Evolutionary conservation across 225 moss, liverwort and hornwort genomes (phyloP).

Genomic region (Marchantia paleacea): DNA sequence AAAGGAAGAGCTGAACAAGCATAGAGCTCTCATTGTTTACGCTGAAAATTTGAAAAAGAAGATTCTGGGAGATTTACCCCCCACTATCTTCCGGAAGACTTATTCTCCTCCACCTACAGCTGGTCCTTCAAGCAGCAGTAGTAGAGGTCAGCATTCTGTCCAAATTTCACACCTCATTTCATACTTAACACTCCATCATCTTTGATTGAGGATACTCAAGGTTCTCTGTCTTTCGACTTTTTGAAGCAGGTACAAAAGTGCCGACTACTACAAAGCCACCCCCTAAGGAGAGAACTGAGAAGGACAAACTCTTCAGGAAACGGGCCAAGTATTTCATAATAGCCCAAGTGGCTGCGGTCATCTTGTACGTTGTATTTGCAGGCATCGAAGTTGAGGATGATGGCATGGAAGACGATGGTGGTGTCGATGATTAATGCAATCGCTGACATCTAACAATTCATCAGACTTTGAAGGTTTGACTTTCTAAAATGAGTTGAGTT

Average conservation of each 20-base stretch:
- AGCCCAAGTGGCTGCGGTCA: slow-evolving; percentile 73
- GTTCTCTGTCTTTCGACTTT: not conserved
- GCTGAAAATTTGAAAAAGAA: slow-evolving; percentile 66
- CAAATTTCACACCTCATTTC: not conserved
- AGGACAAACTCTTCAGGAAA: slow-evolving; percentile 71
- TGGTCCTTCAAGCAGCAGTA: slow-evolving; percentile 27
- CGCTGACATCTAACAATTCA: not conserved
- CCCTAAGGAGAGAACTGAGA: slow-evolving; percentile 71
- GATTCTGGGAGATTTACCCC: slow-evolving; percentile 51
- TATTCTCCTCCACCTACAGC: slow-evolving; percentile 46
- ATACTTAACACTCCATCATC: not conserved
- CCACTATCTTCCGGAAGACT: slow-evolving; percentile 36
- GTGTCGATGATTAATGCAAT: slow-evolving; percentile 53
- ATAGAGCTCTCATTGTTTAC: slow-evolving; percentile 64
- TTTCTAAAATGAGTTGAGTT: not conserved
- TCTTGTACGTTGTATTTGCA: slow-evolving; percentile 77
- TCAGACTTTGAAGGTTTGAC: not conserved
- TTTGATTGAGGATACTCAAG: slow-evolving; percentile 22
- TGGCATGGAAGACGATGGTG: slow-evolving; percentile 55
- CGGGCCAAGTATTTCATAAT: slow-evolving; percentile 92
- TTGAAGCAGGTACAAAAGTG: slow-evolving; percentile 31
- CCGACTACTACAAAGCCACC: slow-evolving; percentile 37
- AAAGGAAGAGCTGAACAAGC: slow-evolving; percentile 70
- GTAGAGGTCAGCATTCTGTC: slow-evolving; percentile 30
- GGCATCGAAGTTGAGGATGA: slow-evolving; percentile 87